Evolutionary conservation across 1,284 basidiomycete genomes (phyloP).

Genomic region (Cutaneotrichosporon dermatis): DNA sequence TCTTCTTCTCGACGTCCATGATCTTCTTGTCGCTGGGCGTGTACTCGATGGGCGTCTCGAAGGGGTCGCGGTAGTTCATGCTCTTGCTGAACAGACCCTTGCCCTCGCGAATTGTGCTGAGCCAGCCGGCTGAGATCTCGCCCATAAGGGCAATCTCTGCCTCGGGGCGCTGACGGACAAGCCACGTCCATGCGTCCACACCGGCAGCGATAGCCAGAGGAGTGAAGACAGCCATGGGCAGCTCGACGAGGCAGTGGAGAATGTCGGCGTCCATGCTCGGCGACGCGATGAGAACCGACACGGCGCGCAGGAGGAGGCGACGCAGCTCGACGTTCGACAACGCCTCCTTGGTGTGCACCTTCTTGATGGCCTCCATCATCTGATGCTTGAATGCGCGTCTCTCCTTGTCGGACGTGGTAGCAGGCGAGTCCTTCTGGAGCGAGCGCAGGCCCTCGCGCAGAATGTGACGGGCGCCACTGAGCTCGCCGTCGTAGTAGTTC

Average conservation of each 20-base stretch:
- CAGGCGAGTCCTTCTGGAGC: conserved; percentile 62
- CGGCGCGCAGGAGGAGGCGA: conserved; percentile 80
- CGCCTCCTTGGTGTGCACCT: conserved; percentile 65
- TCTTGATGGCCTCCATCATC: conserved; percentile 63
- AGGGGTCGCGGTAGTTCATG: conserved; percentile 80
- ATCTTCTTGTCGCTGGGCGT: conserved; percentile 82
- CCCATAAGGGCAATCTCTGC: conserved; percentile 71
- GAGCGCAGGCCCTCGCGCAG: conserved; percentile 33
- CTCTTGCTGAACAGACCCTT: conserved; percentile 77
- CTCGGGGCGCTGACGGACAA: conserved; percentile 79
- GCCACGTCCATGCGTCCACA: conserved; percentile 95
- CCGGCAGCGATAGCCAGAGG: conserved; percentile 80
- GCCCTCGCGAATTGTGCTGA: conserved; percentile 67
- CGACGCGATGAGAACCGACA: conserved; percentile 68
- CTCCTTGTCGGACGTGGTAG: conserved; percentile 57
- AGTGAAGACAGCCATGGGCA: conserved; percentile 87
- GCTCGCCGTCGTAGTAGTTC: conserved; percentile 79
- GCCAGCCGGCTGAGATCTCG: conserved; percentile 85
- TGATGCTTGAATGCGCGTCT: conserved; percentile 64
- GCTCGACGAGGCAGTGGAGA: conserved; percentile 76
- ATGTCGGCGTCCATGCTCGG: conserved; percentile 79
- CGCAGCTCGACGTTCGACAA: conserved; percentile 76
- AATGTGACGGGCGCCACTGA: conserved; percentile 70
- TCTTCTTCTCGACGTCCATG: conserved; percentile 67
- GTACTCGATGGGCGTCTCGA: conserved; percentile 80